Evolutionary conservation across 495 filamentous ascomycete species (phyloP).

Genomic region (Trichocladium antarcticum): DNA sequence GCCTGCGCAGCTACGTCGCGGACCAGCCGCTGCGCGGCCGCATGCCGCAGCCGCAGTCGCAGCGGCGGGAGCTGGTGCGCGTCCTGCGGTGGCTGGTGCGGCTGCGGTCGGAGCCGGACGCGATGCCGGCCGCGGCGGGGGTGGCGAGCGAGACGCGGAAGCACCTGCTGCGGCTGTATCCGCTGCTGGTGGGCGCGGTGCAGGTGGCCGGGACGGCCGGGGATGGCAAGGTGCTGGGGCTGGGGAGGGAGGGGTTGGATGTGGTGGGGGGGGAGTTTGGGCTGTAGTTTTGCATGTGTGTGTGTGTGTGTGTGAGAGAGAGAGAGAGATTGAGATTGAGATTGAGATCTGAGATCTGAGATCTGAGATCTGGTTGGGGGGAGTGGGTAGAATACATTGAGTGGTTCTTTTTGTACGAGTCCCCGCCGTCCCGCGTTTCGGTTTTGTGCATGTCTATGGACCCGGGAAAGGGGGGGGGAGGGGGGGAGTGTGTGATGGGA

Average conservation of each 20-base stretch:
- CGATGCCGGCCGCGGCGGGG: conserved; percentile 53
- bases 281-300: conserved; percentile 13
- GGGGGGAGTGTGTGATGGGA: no score
- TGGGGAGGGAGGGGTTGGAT: conserved; percentile 48
- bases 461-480: no score
- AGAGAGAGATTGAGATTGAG: no score
- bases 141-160: conserved; percentile 45
- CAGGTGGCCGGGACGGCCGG: conserved; percentile 54
- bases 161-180: conserved; percentile 74
- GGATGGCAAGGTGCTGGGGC: conserved; percentile 49
- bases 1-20: conserved; percentile 70
- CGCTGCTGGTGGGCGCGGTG: conserved; percentile 60
- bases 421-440: neutral
- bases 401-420: neutral
- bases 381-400: neutral
- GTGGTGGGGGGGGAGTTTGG: conserved; percentile 61
- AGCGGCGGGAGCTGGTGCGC: conserved; percentile 66
- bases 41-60: conserved; percentile 81
- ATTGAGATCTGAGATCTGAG: no score
- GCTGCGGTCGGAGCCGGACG: conserved; percentile 57
- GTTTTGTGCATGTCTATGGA: no score
- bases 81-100: conserved; percentile 53
- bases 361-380: no score
- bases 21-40: conserved; percentile 84
- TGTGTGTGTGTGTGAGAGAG: no score